phyloP scores from a whole-genome alignment of 208 protist species.

The Borovskyia barvae region DNA sequence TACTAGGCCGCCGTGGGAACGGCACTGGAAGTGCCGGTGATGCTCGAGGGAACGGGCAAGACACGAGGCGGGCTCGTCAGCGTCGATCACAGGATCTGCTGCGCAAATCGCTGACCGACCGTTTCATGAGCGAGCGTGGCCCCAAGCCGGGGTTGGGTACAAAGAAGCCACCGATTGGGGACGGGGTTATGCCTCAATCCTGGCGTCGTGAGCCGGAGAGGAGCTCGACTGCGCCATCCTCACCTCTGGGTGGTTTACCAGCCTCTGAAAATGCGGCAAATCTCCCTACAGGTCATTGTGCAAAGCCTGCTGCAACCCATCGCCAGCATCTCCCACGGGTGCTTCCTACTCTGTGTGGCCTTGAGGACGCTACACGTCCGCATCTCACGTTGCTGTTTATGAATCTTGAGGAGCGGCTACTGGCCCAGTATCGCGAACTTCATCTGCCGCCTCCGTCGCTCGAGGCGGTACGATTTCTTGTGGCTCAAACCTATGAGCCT shows the following conservation, averaged over 20 bases:
- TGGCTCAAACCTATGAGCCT: constrained; percentile 29
- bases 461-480: constrained; percentile 30
- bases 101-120: constrained; percentile 18
- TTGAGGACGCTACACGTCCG: constrained; percentile 21
- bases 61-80: constrained; percentile 2
- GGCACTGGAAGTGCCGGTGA: neutral
- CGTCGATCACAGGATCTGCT: constrained; percentile 29
- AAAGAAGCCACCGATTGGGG: neutral
- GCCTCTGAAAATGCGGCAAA: neutral
- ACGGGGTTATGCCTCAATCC: neutral
- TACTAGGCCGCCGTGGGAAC: neutral
- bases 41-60: neutral
- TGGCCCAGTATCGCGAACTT: constrained; percentile 30
- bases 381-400: constrained; percentile 29
- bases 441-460: constrained; percentile 16
- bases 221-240: too few species aligned
- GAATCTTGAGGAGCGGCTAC: constrained; percentile 21
- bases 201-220: too few species aligned
- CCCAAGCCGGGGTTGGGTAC: neutral
- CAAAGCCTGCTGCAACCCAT: neutral
- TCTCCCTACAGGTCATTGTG: neutral
- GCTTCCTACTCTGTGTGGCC: constrained; percentile 28
- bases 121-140: neutral
- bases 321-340: constrained; percentile 17
- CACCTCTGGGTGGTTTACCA: too few species aligned